A percentile compares a stretch with the other conserved stretches of the same genome.
phyloP scores from a whole-genome alignment of 2,329 filamentous ascomycete genomes.

The Chaetomiaceae sp. region DNA sequence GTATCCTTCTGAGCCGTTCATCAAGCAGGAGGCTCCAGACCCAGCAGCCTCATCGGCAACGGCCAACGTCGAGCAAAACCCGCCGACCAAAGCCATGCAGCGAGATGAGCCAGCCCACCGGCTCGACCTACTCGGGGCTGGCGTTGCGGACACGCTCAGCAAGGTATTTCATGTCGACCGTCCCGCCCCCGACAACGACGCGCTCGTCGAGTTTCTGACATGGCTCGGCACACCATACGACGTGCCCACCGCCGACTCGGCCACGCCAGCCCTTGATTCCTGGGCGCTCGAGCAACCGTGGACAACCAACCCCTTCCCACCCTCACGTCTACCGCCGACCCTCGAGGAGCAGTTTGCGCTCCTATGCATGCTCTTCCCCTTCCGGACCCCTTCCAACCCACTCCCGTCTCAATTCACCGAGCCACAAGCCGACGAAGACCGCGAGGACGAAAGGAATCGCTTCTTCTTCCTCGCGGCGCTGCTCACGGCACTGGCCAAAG shows the following conservation, averaged over 20 bases:
- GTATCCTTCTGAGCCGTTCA: neutral
- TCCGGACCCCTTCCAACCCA: neutral
- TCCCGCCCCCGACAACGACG: neutral
- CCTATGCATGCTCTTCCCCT: conserved; percentile 12
- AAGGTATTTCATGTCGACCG: neutral
- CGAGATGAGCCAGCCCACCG: neutral
- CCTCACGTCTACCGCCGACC: neutral
- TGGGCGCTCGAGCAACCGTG: conserved; percentile 7
- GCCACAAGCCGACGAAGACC: neutral
- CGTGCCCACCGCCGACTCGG: neutral
- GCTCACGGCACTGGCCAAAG: neutral
- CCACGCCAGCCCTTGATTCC: neutral
- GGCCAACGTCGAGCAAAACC: neutral
- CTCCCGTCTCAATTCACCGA: neutral
- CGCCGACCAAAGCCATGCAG: neutral
- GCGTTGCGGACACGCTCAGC: neutral
- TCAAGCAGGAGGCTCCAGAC: conserved; percentile 2
- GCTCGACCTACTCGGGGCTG: neutral
- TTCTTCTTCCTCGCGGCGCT: conserved; percentile 6
- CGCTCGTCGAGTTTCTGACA: neutral
- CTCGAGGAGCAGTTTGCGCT: conserved; percentile 9
- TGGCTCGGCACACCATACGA: neutral
- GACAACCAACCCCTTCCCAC: neutral
- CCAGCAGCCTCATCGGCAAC: neutral
- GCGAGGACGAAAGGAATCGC: neutral